phyloP scores from a whole-genome alignment of 176 grass and related monocot genomes.

The Ensete glaucum region DNA sequence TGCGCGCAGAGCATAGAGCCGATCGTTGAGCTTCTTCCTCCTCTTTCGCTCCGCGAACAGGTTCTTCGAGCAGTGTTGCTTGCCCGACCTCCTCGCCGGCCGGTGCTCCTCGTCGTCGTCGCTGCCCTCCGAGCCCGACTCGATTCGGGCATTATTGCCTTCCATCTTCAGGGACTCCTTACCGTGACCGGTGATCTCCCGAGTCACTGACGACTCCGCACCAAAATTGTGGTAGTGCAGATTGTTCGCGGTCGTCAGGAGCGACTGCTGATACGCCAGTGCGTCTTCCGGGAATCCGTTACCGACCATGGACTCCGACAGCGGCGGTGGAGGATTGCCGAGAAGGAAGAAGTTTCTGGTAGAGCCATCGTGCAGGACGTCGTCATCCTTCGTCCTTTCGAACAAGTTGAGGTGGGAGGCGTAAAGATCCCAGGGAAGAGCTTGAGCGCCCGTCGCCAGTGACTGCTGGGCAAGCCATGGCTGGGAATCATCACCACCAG shows the following conservation, averaged over 20 bases:
- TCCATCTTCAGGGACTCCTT: constrained; percentile 19
- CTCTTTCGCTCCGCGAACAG: constrained; percentile 57
- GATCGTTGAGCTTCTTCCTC: constrained; percentile 72
- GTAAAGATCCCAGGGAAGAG: neutral
- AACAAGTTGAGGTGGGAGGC: neutral
- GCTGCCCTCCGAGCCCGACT: constrained; percentile 74
- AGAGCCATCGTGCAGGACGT: constrained; percentile 32
- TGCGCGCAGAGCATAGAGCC: constrained; percentile 60
- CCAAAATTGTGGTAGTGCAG: too few species aligned
- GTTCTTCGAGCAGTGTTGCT: constrained; percentile 78
- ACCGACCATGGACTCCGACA: constrained; percentile 12
- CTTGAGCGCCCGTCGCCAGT: neutral
- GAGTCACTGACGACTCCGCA: constrained; percentile 25
- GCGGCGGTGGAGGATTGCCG: constrained; percentile 14
- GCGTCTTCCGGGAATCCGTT: too few species aligned
- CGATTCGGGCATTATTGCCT: constrained; percentile 7
- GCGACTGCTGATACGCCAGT: too few species aligned
- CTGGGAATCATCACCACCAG: neutral
- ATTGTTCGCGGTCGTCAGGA: too few species aligned
- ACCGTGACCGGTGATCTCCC: constrained; percentile 17
- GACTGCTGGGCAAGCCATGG: neutral
- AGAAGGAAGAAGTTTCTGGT: neutral
- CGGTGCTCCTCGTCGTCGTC: constrained; percentile 58
- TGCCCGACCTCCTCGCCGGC: constrained; percentile 25
- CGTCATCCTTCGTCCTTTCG: neutral